Evolutionary conservation across 2,329 filamentous ascomycete species (phyloP).

Genomic region (Aspergillus versicolor): DNA sequence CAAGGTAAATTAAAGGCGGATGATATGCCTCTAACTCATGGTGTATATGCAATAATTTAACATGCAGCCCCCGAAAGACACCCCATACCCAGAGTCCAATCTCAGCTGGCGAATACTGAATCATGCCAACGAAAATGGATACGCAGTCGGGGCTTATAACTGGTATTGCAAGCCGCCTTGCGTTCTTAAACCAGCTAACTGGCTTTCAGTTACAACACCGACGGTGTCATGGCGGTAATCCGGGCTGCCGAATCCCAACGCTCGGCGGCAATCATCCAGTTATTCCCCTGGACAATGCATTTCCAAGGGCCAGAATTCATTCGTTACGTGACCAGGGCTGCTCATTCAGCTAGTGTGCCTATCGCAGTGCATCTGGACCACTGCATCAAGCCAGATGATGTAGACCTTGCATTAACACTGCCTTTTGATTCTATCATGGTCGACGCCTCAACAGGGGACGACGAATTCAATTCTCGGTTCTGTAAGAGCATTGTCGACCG

Average conservation of each 20-base stretch:
- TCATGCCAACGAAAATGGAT: conserved; percentile 51
- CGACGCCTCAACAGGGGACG: conserved; percentile 68
- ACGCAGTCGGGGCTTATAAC: conserved; percentile 51
- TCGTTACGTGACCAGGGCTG: conserved; percentile 51
- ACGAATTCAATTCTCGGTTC: conserved; percentile 63
- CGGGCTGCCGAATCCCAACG: conserved; percentile 63
- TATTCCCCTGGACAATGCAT: conserved; percentile 69
- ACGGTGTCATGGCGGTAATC: conserved; percentile 65
- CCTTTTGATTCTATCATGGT: conserved; percentile 70
- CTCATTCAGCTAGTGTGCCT: conserved; percentile 55
- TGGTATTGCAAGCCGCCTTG: not conserved
- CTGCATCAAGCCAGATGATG: conserved; percentile 55
- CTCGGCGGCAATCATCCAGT: conserved; percentile 65
- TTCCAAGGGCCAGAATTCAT: conserved; percentile 58
- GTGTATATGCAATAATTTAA: too few relatives aligned
- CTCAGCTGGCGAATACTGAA: conserved; percentile 47
- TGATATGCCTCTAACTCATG: too few relatives aligned
- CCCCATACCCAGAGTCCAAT: conserved; percentile 1
- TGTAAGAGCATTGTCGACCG: conserved; percentile 55
- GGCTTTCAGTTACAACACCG: conserved; percentile 59
- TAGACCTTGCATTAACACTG: conserved; percentile 55
- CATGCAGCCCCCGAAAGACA: not conserved
- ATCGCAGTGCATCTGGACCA: conserved; percentile 63
- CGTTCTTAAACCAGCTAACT: not conserved
- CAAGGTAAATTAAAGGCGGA: too few relatives aligned